Percentiles rank a stretch among this genome's conserved stretches.
Conservation (phyloP, 163 green algal genomes). For the Chlamydomonas reinhardtii region DNA sequence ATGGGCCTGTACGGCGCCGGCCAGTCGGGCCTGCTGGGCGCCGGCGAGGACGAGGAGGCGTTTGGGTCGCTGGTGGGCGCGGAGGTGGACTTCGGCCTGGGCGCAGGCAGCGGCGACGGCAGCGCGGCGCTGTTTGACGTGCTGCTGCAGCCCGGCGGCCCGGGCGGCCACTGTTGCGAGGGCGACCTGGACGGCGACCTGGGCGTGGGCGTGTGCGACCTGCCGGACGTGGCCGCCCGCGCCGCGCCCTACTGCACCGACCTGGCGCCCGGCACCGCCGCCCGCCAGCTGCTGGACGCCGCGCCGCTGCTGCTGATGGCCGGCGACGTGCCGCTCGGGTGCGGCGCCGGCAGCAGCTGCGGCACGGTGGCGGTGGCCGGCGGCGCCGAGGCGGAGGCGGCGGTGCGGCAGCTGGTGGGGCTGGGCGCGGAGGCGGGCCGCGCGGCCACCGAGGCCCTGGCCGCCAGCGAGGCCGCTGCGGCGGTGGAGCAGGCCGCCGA, state of each 20-base stretch:
- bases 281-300: slow-evolving; percentile 11
- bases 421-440: slow-evolving; percentile 11
- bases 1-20: neutral
- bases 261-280: slow-evolving; percentile 15
- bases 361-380: neutral
- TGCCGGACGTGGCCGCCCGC: slow-evolving; percentile 14
- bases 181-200: neutral
- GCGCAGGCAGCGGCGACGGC: neutral
- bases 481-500: slow-evolving; percentile 41
- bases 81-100: slow-evolving; percentile 38
- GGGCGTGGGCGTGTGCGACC: neutral
- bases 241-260: slow-evolving; percentile 5
- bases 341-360: neutral
- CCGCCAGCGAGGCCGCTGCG: slow-evolving; percentile 35
- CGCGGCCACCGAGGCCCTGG: slow-evolving; percentile 25
- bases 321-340: neutral
- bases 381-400: neutral
- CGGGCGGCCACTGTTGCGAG: neutral
- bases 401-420: neutral
- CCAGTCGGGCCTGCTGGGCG: slow-evolving; percentile 18
- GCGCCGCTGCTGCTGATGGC: neutral
- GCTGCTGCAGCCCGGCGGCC: slow-evolving; percentile 1
- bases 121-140: slow-evolving; percentile 12
- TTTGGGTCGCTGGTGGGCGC: slow-evolving; percentile 18
- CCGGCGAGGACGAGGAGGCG: slow-evolving; percentile 7